phyloP scores from a whole-genome alignment of 2,329 filamentous ascomycete genomes.

The Fusarium goolgardi region DNA sequence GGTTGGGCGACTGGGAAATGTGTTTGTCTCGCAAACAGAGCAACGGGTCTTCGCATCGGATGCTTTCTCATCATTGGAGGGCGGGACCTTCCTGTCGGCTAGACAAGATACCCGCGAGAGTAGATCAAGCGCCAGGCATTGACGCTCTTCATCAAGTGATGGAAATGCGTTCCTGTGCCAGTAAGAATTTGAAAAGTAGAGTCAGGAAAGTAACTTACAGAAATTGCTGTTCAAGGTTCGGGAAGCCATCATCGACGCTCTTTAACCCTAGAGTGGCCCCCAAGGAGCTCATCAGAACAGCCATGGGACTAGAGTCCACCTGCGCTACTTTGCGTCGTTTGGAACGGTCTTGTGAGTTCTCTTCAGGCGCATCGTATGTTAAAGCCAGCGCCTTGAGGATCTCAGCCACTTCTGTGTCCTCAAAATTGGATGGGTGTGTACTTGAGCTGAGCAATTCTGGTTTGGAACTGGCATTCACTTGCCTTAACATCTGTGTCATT shows the following conservation, averaged over 20 bases:
- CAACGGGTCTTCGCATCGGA: constrained; percentile 30
- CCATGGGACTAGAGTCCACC: constrained; percentile 35
- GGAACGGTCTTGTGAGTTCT: constrained; percentile 24
- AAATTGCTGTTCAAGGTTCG: constrained; percentile 53
- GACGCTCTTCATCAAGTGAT: constrained; percentile 59
- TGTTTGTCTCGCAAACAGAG: constrained; percentile 44
- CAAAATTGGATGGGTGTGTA: constrained; percentile 48
- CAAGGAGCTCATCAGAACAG: constrained; percentile 39
- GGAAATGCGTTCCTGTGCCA: constrained; percentile 56
- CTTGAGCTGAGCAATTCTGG: constrained; percentile 41
- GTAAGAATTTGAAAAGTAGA: constrained; percentile 35
- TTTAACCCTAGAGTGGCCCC: constrained; percentile 48
- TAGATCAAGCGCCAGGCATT: constrained; percentile 64
- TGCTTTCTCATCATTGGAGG: constrained; percentile 1
- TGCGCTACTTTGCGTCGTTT: constrained; percentile 50
- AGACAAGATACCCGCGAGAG: constrained; percentile 63
- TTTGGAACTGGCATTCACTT: constrained; percentile 39
- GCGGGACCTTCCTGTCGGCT: constrained; percentile 16
- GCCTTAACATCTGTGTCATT: constrained; percentile 47
- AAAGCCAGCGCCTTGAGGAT: constrained; percentile 48
- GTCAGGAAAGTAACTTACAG: constrained; percentile 57
- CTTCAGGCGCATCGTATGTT: constrained; percentile 43
- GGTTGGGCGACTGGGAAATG: neutral
- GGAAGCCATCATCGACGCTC: constrained; percentile 41
- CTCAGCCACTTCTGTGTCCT: constrained; percentile 46